Conservation (phyloP, 352 stramenopile species). For the Pythium aquatile region DNA sequence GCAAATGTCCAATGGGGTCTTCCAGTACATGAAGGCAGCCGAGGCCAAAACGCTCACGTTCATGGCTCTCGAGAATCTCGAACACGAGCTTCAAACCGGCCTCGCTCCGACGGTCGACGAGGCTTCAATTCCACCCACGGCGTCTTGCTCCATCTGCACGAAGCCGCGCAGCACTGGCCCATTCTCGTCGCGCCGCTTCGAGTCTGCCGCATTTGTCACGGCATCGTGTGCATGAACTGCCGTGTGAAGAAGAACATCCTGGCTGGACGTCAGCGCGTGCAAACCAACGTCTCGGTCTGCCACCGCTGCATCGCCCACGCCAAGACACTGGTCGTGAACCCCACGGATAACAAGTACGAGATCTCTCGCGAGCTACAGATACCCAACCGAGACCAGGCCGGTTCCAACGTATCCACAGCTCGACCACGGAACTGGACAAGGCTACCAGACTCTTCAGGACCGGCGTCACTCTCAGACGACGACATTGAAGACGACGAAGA, state of each 20-base stretch:
- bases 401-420: neutral
- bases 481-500: too few relatives aligned
- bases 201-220: constrained; percentile 42
- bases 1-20: constrained; percentile 36
- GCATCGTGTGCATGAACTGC: constrained; percentile 45
- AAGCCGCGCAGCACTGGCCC: constrained; percentile 19
- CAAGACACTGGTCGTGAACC: constrained; percentile 30
- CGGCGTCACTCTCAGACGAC: too few relatives aligned
- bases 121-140: neutral
- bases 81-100: constrained; percentile 15
- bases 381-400: neutral
- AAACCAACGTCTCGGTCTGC: constrained; percentile 33
- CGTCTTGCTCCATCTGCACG: constrained; percentile 25
- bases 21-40: constrained; percentile 38
- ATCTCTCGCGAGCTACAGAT: constrained; percentile 14
- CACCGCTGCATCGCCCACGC: constrained; percentile 39
- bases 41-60: constrained; percentile 60
- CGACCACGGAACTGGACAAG: too few relatives aligned
- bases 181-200: constrained; percentile 17
- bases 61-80: constrained; percentile 25
- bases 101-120: neutral
- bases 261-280: constrained; percentile 20
- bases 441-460: too few relatives aligned
- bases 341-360: constrained; percentile 22
- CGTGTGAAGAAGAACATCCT: constrained; percentile 50